phyloP scores from a whole-genome alignment of 1,284 basidiomycete genomes.

The Amylostereum areolatum region DNA sequence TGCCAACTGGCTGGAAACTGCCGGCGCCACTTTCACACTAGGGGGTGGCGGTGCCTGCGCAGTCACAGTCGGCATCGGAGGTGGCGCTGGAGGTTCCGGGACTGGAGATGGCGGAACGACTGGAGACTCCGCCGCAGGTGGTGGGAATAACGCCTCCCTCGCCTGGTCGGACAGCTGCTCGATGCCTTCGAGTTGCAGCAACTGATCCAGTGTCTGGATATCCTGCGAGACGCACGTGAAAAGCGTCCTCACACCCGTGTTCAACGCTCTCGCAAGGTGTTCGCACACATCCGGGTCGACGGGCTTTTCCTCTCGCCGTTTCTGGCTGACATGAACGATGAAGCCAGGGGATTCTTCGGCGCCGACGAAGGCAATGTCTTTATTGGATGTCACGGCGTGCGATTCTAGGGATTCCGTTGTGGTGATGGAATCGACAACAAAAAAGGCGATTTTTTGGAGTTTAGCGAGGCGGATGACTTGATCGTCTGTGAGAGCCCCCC shows the following conservation, averaged over 20 bases:
- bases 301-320: neutral
- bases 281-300: constrained; percentile 3
- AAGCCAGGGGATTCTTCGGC: neutral
- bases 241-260: neutral
- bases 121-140: too few species aligned
- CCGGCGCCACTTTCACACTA: too few species aligned
- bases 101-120: too few species aligned
- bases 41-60: too few species aligned
- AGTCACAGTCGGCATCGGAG: too few species aligned
- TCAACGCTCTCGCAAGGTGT: constrained; percentile 2
- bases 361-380: constrained; percentile 5
- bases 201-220: neutral
- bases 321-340: constrained; percentile 5
- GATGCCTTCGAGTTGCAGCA: constrained; percentile 1
- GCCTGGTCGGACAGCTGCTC: neutral
- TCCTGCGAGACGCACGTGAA: constrained; percentile 1
- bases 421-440: constrained; percentile 5
- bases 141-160: too few species aligned
- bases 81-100: too few species aligned
- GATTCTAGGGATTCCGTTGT: constrained; percentile 6
- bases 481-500: neutral
- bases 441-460: constrained; percentile 7
- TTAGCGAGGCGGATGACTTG: constrained; percentile 4
- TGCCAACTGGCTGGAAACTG: too few species aligned
- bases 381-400: neutral